Conservation (phyloP, 495 filamentous ascomycete species). For the Penicillium flavigenum region DNA sequence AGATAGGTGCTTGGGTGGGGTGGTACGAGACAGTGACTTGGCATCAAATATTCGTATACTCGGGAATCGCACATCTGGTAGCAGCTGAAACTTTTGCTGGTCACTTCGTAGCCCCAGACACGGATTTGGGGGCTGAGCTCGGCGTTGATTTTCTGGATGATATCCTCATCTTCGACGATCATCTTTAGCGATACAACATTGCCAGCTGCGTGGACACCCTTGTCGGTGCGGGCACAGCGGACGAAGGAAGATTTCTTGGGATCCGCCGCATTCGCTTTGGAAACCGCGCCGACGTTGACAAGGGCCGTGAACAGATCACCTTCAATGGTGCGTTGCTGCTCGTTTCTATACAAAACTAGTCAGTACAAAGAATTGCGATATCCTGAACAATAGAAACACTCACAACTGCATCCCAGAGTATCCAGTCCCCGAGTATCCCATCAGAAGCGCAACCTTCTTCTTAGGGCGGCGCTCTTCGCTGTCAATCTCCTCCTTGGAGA, state of each 20-base stretch:
- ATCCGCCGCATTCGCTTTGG: conserved; percentile 92
- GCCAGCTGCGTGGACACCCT: conserved; percentile 95
- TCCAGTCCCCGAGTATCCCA: conserved; percentile 95
- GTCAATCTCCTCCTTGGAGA: conserved; percentile 76
- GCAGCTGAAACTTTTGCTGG: conserved; percentile 81
- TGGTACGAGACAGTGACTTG: conserved; percentile 84
- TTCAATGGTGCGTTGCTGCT: conserved; percentile 82
- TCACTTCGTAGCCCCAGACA: conserved; percentile 86
- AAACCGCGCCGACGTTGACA: conserved; percentile 86
- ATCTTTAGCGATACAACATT: conserved; percentile 95
- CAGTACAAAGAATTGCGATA: not conserved
- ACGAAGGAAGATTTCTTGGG: conserved; percentile 94
- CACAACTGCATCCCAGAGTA: conserved; percentile 95
- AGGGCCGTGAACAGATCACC: conserved; percentile 94
- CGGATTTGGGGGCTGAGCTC: conserved; percentile 83
- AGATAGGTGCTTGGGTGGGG: conserved; percentile 85
- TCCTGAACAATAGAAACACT: not conserved
- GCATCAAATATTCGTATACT: conserved; percentile 95
- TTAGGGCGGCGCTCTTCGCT: conserved; percentile 84
- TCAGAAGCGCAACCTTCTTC: conserved; percentile 89
- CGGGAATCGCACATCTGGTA: conserved; percentile 92
- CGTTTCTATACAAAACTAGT: conserved; percentile 42
- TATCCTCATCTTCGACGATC: conserved; percentile 85
- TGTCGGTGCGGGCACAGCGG: conserved; percentile 93
- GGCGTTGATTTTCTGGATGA: conserved; percentile 87